These are phyloP conservation scores for Strigomonas culicis DNA, from an alignment of 208 protist species.

Conservation along the genomic window DNA sequence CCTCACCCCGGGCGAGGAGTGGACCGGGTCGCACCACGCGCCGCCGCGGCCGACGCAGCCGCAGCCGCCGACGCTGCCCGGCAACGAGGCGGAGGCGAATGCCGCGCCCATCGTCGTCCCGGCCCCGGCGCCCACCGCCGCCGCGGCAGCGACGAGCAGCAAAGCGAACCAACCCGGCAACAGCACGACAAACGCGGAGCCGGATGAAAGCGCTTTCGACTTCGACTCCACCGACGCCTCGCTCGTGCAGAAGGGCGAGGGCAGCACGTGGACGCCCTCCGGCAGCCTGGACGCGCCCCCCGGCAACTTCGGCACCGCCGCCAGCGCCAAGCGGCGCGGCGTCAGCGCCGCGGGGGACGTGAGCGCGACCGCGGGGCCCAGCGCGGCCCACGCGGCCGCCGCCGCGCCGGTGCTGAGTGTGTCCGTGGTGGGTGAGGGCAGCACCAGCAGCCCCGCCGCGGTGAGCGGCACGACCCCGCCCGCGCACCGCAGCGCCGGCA, in stretches of 20 bases:
- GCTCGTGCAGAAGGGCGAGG: background rate
- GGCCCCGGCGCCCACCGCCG: background rate
- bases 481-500: conserved; percentile 1
- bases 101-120: conserved; percentile 18
- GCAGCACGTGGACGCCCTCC: background rate
- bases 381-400: background rate
- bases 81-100: conserved; percentile 15
- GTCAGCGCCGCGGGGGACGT: background rate
- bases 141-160: background rate
- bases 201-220: conserved; percentile 18
- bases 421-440: background rate
- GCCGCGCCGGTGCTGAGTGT: background rate
- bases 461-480: background rate
- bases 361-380: background rate
- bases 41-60: conserved; percentile 9
- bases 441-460: background rate
- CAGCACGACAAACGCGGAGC: background rate
- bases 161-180: background rate
- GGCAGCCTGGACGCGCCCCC: background rate
- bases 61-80: conserved; percentile 13
- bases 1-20: conserved; percentile 20
- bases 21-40: conserved; percentile 11
- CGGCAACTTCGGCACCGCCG: background rate
- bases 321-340: background rate
- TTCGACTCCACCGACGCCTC: conserved; percentile 32